phyloP scores from a whole-genome alignment of 768 basidiomycete species.

The Cystofilobasidium capitatum region DNA sequence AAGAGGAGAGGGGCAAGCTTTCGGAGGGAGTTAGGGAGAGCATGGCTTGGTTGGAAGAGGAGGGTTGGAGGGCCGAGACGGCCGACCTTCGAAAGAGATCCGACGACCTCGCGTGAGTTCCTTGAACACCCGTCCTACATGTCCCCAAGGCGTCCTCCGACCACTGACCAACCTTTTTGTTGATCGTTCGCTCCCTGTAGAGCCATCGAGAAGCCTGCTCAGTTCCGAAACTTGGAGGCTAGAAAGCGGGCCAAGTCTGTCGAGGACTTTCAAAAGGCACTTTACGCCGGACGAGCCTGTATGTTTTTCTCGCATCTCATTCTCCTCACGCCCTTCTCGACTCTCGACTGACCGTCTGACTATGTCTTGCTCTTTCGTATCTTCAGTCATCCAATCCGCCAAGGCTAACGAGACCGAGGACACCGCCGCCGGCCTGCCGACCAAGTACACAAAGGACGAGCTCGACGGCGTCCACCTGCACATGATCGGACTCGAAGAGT shows the following conservation, averaged over 20 bases:
- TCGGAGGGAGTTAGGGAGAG: slow-evolving; percentile 47
- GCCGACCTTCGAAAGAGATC: slow-evolving; percentile 65
- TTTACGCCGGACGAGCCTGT: slow-evolving; percentile 46
- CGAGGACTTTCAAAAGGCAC: slow-evolving; percentile 75
- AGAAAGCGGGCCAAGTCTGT: slow-evolving; percentile 73
- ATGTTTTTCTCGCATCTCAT: background rate
- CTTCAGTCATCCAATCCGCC: slow-evolving; percentile 61
- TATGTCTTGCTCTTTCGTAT: background rate
- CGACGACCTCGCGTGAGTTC: slow-evolving; percentile 68
- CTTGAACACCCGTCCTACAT: background rate
- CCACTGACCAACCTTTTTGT: background rate
- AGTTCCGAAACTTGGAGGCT: slow-evolving; percentile 80
- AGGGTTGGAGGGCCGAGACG: slow-evolving; percentile 73
- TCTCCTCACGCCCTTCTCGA: background rate
- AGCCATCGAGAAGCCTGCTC: slow-evolving; percentile 65
- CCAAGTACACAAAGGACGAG: slow-evolving; percentile 77
- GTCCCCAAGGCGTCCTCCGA: background rate
- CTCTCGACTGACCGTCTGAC: background rate
- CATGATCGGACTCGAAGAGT: slow-evolving; percentile 67
- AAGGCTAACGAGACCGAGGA: slow-evolving; percentile 62
- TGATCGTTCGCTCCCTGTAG: slow-evolving; percentile 40
- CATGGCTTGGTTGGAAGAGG: slow-evolving; percentile 70
- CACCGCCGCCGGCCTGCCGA: slow-evolving; percentile 39
- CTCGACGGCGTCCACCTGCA: slow-evolving; percentile 66
- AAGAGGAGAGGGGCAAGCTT: slow-evolving; percentile 59